Base-by-base conservation (phyloP, 1,284 basidiomycete species). In the Austropuccinia psidii region DNA sequence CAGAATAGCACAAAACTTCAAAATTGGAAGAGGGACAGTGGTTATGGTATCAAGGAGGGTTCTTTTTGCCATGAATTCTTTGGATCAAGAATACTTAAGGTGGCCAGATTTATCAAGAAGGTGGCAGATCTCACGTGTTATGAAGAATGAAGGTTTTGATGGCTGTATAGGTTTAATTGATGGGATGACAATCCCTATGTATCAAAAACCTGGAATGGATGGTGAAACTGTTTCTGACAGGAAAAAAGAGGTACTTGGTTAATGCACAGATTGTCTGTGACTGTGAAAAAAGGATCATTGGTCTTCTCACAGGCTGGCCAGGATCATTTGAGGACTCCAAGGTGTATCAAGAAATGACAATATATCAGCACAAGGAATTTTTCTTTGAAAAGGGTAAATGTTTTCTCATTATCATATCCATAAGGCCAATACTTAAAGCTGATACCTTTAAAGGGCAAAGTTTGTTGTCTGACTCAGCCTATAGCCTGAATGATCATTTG, bases 251-350 rank as follows among this genome's bases (percentile, higher is more conserved):
- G 1, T 45, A 29, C n/a, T 37, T 41, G 11, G 50, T 65, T 11
- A 65, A 65, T 31, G 62, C 47, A 6, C 62, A 65, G 62, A 65
- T 65, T 33, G 43, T 65, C 47, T 65, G 62, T 11, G 62, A 65
- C 50, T 35, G 43, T 29, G 50, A 52, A n/a, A n/a, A n/a, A n/a
- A n/a, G n/a, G n/a, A n/a, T n/a, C n/a, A n/a, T n/a, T n/a, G n/a
- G n/a, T n/a, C n/a, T n/a, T n/a, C n/a, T n/a, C n/a, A n/a, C n/a
- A n/a, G n/a, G n/a, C n/a, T n/a, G n/a, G n/a, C n/a, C n/a, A n/a
- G n/a, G n/a, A n/a, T n/a, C n/a, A n/a, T n/a, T n/a, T n/a, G n/a
- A n/a, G n/a, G n/a, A n/a, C n/a, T n/a, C n/a, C n/a, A n/a, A n/a
- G n/a, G n/a, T n/a, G n/a, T n/a, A n/a, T n/a, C n/a, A n/a, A n/a